phyloP scores from a whole-genome alignment of 306 rosid genomes.

The Trichosanthes cucumerina region DNA sequence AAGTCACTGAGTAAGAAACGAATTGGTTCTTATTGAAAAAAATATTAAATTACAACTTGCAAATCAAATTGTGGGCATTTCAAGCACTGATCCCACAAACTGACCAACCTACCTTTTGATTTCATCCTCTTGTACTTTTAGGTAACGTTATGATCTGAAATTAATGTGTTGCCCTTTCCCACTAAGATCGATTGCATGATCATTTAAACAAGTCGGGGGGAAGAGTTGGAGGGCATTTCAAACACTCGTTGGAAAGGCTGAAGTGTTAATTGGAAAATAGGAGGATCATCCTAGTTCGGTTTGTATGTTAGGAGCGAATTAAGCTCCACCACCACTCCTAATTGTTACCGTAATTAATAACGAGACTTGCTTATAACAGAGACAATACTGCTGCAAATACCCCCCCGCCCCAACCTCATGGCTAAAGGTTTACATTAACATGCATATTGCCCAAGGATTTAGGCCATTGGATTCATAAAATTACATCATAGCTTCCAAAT shows the following conservation, averaged over 20 bases:
- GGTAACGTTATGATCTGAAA: not conserved
- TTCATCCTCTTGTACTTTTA: not conserved
- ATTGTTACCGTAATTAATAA: not conserved
- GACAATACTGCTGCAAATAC: not conserved
- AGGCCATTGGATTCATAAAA: no score
- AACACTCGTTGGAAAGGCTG: not conserved
- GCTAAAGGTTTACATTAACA: not conserved
- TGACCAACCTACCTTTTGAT: not conserved
- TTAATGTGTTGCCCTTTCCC: not conserved
- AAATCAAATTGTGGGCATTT: not conserved
- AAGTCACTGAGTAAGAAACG: constrained; percentile 1
- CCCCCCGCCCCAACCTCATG: not conserved
- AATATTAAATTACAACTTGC: not conserved
- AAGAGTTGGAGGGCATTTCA: no score
- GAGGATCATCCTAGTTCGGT: not conserved
- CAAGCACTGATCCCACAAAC: not conserved
- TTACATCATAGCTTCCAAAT: no score
- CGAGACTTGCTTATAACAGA: not conserved
- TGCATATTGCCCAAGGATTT: no score
- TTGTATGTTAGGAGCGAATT: not conserved
- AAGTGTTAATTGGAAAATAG: not conserved
- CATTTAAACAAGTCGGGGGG: not conserved
- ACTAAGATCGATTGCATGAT: not conserved
- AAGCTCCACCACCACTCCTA: not conserved
- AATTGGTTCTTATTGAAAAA: not conserved